Evolutionary conservation across 768 basidiomycete genomes (phyloP), one percentile per base, ranked within the genome.

Genomic region (Fistulinella prunicolor): DNA sequence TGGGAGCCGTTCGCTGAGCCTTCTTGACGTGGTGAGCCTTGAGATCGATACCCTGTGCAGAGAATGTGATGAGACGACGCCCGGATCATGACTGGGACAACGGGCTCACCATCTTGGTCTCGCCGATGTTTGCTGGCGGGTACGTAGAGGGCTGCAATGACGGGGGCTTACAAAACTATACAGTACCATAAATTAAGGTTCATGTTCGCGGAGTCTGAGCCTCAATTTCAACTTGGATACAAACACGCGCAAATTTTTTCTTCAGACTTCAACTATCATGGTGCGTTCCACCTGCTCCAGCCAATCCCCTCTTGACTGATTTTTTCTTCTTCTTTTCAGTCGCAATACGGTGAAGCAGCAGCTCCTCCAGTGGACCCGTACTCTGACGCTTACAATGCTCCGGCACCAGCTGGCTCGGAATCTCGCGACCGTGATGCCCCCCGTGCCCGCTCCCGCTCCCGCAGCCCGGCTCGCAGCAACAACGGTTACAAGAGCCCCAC

Each of bases 11-110:
- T 56, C 96, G 85, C 66, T 82, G 76, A 61, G 94, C 84, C 82
- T 96, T 97, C 86, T 89, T 95, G 85, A 96, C 94, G 85, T 99
- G 95, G 81, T 98, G 95, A 73, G 79, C 76, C 71, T 80, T 79
- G 74, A 97, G 82, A 76, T 96, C 94, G 74, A 96, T 95, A 86
- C 93, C 94, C 94, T 91, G 68, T 13, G 32, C 38, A 51, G 20
- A 16, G 1, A 37, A 29, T 21, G 20, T 44, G 38, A 35, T 66
- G 38, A 59, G 44, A 58, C 46, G 42, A 37, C 41, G 23, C 38
- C 43, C 59, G 40, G 56, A 53, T 62, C 55, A 58, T 60, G 58
- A 44, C 50, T 56, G 50, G 59, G 57, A 77, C 72, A 65, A 63
- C 71, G 77, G 73, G 73, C 86, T 85, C 79, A 89, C 87, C 88